Evolutionary conservation across 805 yeast genomes (phyloP).

Genomic region (Pichia insulana): DNA sequence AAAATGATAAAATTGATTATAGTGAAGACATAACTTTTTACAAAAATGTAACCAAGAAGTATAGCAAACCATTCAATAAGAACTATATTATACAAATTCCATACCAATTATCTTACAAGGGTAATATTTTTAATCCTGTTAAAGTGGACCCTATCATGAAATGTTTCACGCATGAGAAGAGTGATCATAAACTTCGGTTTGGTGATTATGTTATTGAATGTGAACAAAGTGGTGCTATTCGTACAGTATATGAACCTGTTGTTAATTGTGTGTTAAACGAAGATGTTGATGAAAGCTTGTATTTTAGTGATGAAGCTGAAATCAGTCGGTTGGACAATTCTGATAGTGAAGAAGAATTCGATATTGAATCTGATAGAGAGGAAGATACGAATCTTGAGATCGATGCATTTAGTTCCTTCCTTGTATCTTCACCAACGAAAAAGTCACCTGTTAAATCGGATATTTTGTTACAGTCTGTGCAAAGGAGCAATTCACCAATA

Average conservation of each 20-base stretch:
- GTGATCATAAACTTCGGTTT: constrained; percentile 8
- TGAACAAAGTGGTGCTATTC: constrained; percentile 5
- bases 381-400: neutral
- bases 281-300: constrained; percentile 3
- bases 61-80: constrained; percentile 10
- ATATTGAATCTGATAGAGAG: neutral
- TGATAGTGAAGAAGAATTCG: constrained; percentile 9
- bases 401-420: neutral
- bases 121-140: neutral
- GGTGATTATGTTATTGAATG: constrained; percentile 11
- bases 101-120: constrained; percentile 1
- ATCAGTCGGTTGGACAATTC: constrained; percentile 19
- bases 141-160: constrained; percentile 8
- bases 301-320: constrained; percentile 4
- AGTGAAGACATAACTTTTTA: constrained; percentile 7
- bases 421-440: constrained; percentile 6
- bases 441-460: constrained; percentile 4
- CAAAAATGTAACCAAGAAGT: constrained; percentile 13
- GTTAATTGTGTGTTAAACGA: neutral
- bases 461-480: constrained; percentile 1
- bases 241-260: neutral
- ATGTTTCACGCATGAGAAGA: constrained; percentile 6
- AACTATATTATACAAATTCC: neutral
- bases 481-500: constrained; percentile 3
- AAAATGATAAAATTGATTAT: constrained; percentile 9